Percentiles rank a stretch among this genome's conserved stretches.
Evolutionary conservation across 495 filamentous ascomycete genomes (phyloP).

Genomic region (Pyrenopolyporus hunteri): DNA sequence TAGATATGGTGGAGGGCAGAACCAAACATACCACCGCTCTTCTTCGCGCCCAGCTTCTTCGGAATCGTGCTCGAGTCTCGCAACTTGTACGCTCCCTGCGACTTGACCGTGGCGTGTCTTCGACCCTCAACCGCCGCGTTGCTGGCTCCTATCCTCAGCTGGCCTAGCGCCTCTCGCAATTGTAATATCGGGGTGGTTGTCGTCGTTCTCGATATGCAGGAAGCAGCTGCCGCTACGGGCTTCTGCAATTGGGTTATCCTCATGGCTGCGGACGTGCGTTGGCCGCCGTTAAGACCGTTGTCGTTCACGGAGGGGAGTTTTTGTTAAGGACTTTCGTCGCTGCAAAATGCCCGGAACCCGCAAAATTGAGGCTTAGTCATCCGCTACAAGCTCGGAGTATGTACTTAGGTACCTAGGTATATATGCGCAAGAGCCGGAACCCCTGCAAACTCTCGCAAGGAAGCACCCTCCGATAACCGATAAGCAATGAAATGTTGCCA

Average conservation of each 20-base stretch:
- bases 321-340: constrained; percentile 2
- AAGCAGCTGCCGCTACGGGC: constrained; percentile 55
- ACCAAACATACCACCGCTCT: constrained; percentile 69
- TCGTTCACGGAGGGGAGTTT: not conserved
- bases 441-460: not conserved
- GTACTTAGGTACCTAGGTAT: no score
- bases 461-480: constrained; percentile 24
- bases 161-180: constrained; percentile 45
- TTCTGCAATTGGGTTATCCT: constrained; percentile 59
- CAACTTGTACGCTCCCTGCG: constrained; percentile 84
- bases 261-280: constrained; percentile 44
- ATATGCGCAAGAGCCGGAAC: no score
- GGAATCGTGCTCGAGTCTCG: constrained; percentile 83
- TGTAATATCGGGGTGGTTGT: constrained; percentile 36
- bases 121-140: constrained; percentile 52
- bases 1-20: not conserved
- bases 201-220: constrained; percentile 43
- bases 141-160: constrained; percentile 46
- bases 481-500: constrained; percentile 41
- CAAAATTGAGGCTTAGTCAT: constrained; percentile 57
- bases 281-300: not conserved
- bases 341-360: constrained; percentile 6
- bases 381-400: not conserved
- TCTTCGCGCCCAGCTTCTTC: constrained; percentile 94
- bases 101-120: constrained; percentile 81